These are phyloP conservation scores for Backusella sp. DNA, from an alignment of 192 early-diverging fungal species.

Conservation along the genomic window DNA sequence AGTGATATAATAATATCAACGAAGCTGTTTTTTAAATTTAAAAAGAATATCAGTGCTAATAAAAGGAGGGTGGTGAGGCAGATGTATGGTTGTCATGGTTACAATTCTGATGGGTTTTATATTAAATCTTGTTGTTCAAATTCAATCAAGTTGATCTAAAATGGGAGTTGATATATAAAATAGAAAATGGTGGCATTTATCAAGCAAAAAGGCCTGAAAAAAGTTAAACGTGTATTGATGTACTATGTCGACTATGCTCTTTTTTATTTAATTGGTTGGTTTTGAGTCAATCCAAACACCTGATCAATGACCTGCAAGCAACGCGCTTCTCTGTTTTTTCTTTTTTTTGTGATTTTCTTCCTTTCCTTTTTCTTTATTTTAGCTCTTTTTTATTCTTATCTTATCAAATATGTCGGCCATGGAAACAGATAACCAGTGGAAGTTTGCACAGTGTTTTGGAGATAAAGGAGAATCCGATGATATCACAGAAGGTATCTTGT, in stretches of 20 bases:
- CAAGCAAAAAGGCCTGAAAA: too few species aligned
- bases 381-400: background rate
- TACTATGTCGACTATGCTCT: too few species aligned
- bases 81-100: too few species aligned
- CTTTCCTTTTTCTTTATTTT: background rate
- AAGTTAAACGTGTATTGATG: too few species aligned
- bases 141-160: background rate
- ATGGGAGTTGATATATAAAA: background rate
- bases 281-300: background rate
- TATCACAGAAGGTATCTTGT: conserved; percentile 82
- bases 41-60: too few species aligned
- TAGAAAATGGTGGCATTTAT: too few species aligned
- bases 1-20: background rate
- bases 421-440: conserved; percentile 54
- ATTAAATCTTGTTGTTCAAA: too few species aligned
- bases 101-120: too few species aligned
- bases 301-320: background rate
- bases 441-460: conserved; percentile 94
- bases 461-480: conserved; percentile 94
- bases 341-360: background rate
- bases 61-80: background rate
- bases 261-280: too few species aligned
- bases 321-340: background rate
- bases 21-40: background rate
- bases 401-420: background rate